These are phyloP conservation scores for Mucor mucedo DNA, from an alignment of 371 early-diverging fungal species.

Conservation along the genomic window DNA sequence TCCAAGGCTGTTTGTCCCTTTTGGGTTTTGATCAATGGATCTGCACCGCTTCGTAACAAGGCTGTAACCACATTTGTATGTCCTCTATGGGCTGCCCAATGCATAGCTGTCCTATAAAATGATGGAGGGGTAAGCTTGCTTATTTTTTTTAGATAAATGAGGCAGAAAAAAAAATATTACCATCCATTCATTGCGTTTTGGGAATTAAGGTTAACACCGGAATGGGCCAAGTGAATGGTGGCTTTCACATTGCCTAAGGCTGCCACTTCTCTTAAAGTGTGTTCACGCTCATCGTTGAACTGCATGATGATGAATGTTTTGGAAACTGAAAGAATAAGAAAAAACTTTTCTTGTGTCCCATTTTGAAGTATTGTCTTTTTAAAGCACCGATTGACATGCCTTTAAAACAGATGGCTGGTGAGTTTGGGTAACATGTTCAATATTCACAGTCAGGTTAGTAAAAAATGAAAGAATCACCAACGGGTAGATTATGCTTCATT, in stretches of 20 bases:
- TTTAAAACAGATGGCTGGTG: no score
- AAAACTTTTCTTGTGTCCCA: neutral
- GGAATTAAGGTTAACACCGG: conserved; percentile 68
- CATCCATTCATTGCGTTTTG: conserved; percentile 73
- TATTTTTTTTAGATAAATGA: neutral
- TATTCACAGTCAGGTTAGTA: no score
- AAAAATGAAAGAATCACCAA: no score
- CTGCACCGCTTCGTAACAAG: conserved; percentile 64
- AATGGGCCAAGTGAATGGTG: conserved; percentile 59
- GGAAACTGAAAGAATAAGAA: neutral
- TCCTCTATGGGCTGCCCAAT: conserved; percentile 74
- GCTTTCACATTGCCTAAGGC: conserved; percentile 79
- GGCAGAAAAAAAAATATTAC: conserved; percentile 37
- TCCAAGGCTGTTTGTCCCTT: conserved; percentile 66
- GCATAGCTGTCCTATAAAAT: conserved; percentile 65
- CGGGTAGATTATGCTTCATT: no score
- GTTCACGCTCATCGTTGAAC: conserved; percentile 57
- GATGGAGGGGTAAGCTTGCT: neutral
- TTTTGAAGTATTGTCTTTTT: no score
- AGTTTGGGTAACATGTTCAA: no score
- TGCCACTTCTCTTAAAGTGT: conserved; percentile 71
- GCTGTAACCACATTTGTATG: conserved; percentile 58
- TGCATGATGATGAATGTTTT: conserved; percentile 4
- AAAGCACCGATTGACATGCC: no score
- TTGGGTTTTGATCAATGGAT: conserved; percentile 52